A percentile compares a stretch with the other conserved stretches of the same genome.
These are phyloP conservation scores for Quercus agrifolia DNA, from an alignment of 306 rosid genomes.

Conservation along the genomic window DNA sequence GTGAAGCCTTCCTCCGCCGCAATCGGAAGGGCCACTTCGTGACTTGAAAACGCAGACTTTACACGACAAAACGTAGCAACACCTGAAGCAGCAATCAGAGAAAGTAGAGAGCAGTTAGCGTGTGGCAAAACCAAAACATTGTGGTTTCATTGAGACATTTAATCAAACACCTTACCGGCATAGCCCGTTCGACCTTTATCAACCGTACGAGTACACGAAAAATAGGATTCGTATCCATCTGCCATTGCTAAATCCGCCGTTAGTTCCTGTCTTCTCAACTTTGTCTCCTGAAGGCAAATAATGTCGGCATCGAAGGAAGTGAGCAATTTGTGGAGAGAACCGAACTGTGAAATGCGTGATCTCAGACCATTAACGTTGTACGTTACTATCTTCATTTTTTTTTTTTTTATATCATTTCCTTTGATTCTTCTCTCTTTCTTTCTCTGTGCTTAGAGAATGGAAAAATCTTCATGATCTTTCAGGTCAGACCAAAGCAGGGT, in stretches of 20 bases:
- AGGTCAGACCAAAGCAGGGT: too few relatives aligned
- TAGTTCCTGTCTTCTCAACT: slow-evolving; percentile 67
- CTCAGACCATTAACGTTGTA: slow-evolving; percentile 91
- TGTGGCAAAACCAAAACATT: background rate
- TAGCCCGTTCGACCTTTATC: slow-evolving; percentile 75
- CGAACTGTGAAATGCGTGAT: slow-evolving; percentile 80
- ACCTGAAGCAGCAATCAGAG: slow-evolving; percentile 35
- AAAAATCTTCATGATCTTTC: too few relatives aligned
- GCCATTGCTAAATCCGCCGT: slow-evolving; percentile 76
- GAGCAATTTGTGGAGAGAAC: slow-evolving; percentile 78
- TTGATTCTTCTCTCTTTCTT: too few relatives aligned
- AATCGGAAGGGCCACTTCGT: slow-evolving; percentile 65
- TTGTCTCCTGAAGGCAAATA: slow-evolving; percentile 89
- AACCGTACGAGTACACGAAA: slow-evolving; percentile 75
- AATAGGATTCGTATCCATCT: slow-evolving; percentile 81
- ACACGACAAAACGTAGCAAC: slow-evolving; percentile 92
- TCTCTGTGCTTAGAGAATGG: too few relatives aligned
- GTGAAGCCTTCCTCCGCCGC: slow-evolving; percentile 89
- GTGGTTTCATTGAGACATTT: slow-evolving; percentile 15
- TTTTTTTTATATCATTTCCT: background rate
- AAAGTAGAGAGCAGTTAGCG: background rate
- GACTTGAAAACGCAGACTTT: slow-evolving; percentile 72
- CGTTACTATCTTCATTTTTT: slow-evolving; percentile 73
- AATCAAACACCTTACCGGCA: slow-evolving; percentile 54
- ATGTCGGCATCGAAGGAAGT: slow-evolving; percentile 83